Base-by-base conservation (phyloP, 169 alveolate genomes). In the Haemoproteus tartakovskyi region DNA sequence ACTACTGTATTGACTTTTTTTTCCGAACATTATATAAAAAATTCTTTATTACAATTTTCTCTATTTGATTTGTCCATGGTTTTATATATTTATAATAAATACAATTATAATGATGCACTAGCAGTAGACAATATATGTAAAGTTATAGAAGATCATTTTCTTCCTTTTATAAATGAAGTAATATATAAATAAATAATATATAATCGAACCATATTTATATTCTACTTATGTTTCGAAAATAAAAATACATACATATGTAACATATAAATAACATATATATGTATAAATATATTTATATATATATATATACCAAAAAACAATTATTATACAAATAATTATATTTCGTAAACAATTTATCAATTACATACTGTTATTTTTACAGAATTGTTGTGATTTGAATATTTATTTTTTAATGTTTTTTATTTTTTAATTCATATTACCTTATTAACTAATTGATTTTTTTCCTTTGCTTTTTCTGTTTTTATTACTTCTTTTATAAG, bases 51-150 rank as follows among this genome's bases (percentile, higher is more conserved):
- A 2, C 18, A 2, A 11, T 67, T 40, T 54, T 67, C 70, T 14
- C 41, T 67, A 24, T 67, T 67, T 45, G 82, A 67, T 5, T 22
- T 67, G 14, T 38, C 82, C 21, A 67, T 67, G 70, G 38, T 67
- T n/a, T 27, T 67, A 18, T 52, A 37, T 9, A 57, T 67, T 1
- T 67, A 22, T 18, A 67, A 67, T 21, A 67, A 67, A 29, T 59
- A 67, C 19, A 50, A 57, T 52, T 67, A 67, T 41, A 67, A 67
- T 21, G 70, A 67, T 38, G 11, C 12, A 6, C 21, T n/a, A 22
- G 54, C 67, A n/a, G 54, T 67, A 26, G 22, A 30, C 24, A 30
- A 16, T 21, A 67, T 67, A 22, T 52, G 70, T 12, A 11, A 30
- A 21, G 40, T 40, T 1, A 51, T 67, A n/a, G 6, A 22, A 2